Evolutionary conservation across 2,329 filamentous ascomycete species (phyloP), one percentile per base, ranked within the genome.

Genomic region (Clonostachys solani): DNA sequence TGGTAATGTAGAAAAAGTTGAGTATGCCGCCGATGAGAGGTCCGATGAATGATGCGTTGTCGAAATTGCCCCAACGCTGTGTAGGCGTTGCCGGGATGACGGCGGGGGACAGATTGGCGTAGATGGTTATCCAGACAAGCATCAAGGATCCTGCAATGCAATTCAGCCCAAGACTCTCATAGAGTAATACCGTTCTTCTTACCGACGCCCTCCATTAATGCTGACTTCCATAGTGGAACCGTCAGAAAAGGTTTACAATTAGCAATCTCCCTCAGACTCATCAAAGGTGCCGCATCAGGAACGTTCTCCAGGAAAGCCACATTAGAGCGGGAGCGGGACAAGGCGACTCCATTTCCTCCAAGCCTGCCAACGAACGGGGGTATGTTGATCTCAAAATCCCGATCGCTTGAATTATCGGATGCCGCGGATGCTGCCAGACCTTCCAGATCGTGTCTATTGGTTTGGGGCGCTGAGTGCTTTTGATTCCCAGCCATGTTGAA

Each of bases 1-100:
- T 57, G 0, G 72, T 65, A 13, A 78, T 61, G 13, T 62, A 54
- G 7, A 67, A 37, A 0, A 64, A 50, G 37, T 63, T 66, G 1
- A 58, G 51, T 1, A 65, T 44, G 0, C 59, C 58, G 3, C 62
- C 63, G 1, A 63, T 46, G 0, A 66, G 47, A 1, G 64, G 62
- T 0, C 60, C 60, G 0, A 65, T 19, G 16, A 66, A 63, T 1
- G 56, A 16, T 1, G 56, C 57, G 7, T 60, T 60, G 34, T 58
- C 42, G n/a, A 60, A 60, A 16, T 17, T 43, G 1, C 57, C 57
- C 0, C 54, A 37, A 8, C 53, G 56, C 1, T 40, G 40, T 0
- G 50, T 60, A 0, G 57, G 57, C 1, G 7, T 12, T 0, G 40
- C 40, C 1, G 57, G 56, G n/a, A 53, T 38, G 2, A 3, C 17